phyloP scores from a whole-genome alignment of 306 rosid species.

The Mimosa bimucronata region DNA sequence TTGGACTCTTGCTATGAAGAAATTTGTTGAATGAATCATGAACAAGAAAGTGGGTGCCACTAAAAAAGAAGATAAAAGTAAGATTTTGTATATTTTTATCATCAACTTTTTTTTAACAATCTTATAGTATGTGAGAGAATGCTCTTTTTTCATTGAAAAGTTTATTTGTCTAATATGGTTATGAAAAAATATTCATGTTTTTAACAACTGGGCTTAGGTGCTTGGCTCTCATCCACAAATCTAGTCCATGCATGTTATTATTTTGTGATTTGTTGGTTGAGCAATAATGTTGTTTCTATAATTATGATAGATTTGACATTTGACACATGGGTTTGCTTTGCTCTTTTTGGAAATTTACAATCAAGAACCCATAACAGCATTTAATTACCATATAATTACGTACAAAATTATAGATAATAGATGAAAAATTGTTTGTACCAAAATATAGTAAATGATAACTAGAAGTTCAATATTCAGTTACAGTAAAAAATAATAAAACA shows the following conservation, averaged over 20 bases:
- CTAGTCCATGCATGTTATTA: neutral
- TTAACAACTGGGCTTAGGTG: neutral
- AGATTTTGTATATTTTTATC: neutral
- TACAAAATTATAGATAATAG: neutral
- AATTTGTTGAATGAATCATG: neutral
- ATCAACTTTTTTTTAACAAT: neutral
- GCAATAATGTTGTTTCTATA: slow-evolving; percentile 38
- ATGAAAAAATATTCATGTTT: neutral
- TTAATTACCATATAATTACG: neutral
- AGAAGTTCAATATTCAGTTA: neutral
- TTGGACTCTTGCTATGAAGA: slow-evolving; percentile 35
- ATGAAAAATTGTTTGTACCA: neutral
- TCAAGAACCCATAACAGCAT: neutral
- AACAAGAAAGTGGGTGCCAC: neutral
- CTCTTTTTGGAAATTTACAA: slow-evolving; percentile 14
- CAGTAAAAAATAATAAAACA: neutral
- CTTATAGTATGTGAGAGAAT: neutral
- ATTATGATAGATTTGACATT: slow-evolving; percentile 41
- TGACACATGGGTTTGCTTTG: slow-evolving; percentile 46
- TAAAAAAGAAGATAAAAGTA: slow-evolving; percentile 1
- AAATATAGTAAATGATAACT: neutral
- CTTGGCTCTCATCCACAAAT: neutral
- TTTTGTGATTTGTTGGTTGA: slow-evolving; percentile 36
- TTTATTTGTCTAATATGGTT: too few species aligned
- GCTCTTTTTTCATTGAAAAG: too few species aligned